These are phyloP conservation scores for Apiospora aurea DNA, from an alignment of 2,329 filamentous ascomycete species.

Conservation along the genomic window DNA sequence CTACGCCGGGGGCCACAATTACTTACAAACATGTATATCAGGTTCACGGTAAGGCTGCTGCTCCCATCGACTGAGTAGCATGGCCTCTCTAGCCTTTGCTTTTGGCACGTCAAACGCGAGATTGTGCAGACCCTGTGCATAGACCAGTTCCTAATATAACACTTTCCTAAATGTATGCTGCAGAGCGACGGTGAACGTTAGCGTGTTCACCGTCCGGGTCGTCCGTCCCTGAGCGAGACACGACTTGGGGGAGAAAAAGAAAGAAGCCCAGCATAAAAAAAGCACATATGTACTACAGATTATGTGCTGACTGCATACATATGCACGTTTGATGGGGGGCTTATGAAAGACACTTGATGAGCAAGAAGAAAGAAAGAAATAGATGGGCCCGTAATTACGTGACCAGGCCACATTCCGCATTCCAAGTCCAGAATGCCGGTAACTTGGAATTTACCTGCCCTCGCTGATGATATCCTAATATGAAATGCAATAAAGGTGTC, in stretches of 20 bases:
- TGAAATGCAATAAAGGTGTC: not conserved
- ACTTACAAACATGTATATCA: not conserved
- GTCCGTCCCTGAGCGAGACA: constrained; percentile 1
- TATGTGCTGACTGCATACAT: constrained; percentile 2
- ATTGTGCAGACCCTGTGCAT: not conserved
- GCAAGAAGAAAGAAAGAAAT: no score
- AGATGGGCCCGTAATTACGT: not conserved
- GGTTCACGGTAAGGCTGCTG: not conserved
- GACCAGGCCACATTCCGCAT: no score
- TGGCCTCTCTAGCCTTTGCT: not conserved
- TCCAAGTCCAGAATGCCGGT: not conserved
- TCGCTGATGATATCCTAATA: not conserved
- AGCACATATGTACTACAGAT: not conserved
- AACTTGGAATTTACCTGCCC: not conserved
- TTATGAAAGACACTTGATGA: not conserved
- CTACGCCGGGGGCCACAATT: not conserved
- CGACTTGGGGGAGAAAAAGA: not conserved
- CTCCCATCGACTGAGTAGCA: no score
- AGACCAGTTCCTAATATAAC: not conserved
- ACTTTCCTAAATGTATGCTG: not conserved
- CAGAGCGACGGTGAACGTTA: not conserved
- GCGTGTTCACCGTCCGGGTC: not conserved
- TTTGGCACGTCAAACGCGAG: not conserved
- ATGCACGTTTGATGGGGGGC: not conserved
- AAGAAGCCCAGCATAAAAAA: not conserved